A percentile compares a stretch with the other conserved stretches of the same genome.
phyloP scores from a whole-genome alignment of 1,284 basidiomycete species.

The Sporisorium exsertum region DNA sequence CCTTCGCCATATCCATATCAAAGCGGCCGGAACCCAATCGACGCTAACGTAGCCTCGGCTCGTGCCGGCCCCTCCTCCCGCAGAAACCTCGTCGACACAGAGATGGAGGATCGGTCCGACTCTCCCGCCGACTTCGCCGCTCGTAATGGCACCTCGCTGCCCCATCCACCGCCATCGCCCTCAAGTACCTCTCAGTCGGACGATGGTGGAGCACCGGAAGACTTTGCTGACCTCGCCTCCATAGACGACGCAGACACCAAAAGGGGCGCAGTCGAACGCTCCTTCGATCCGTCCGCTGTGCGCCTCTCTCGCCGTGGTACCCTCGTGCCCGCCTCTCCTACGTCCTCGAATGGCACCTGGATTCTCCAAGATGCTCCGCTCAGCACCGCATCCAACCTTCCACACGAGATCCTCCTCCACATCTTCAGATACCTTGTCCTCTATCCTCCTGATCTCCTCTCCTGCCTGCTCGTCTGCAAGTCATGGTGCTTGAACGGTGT shows the following conservation, averaged over 20 bases:
- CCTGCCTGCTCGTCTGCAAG: conserved; percentile 78
- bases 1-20: conserved; percentile 46
- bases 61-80: conserved; percentile 27
- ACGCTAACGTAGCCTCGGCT: conserved; percentile 3
- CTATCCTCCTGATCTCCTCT: conserved; percentile 77
- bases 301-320: conserved; percentile 47
- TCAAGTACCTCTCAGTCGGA: conserved; percentile 64
- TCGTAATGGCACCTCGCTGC: conserved; percentile 16
- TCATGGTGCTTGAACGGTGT: conserved; percentile 96
- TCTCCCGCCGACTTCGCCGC: conserved; percentile 36
- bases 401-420: conserved; percentile 92
- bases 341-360: conserved; percentile 45
- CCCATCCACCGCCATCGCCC: conserved; percentile 59
- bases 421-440: conserved; percentile 86
- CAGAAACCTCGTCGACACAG: conserved; percentile 28
- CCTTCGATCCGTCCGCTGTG: conserved; percentile 32
- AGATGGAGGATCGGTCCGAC: conserved; percentile 40
- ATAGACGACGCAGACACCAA: conserved; percentile 34
- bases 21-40: conserved; percentile 1
- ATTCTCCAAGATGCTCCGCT: conserved; percentile 28
- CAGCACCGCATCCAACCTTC: conserved; percentile 72
- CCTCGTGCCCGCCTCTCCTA: conserved; percentile 43
- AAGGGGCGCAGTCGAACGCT: conserved; percentile 6
- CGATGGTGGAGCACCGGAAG: conserved; percentile 49
- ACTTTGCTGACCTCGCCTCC: conserved; percentile 56